Conservation (phyloP, 768 basidiomycete species). For the Strobilomyces dryophilus region DNA sequence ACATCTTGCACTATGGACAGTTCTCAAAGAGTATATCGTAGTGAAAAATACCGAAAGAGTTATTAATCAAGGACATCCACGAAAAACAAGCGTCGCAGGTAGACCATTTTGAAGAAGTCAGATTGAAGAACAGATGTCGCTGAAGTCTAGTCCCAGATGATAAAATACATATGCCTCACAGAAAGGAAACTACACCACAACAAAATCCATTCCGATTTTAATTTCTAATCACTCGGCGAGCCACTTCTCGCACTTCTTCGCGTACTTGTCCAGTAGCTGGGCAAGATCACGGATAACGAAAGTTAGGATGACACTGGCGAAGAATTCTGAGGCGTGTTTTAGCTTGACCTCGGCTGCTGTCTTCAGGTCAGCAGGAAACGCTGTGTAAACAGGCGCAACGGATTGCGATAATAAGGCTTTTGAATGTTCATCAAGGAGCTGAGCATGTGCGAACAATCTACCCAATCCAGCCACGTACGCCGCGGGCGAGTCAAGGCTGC, state of each 20-base stretch:
- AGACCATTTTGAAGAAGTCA: constrained; percentile 14
- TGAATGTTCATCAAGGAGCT: constrained; percentile 85
- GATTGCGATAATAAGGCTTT: constrained; percentile 65
- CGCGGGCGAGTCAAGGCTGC: constrained; percentile 83
- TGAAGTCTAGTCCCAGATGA: constrained; percentile 33
- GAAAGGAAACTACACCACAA: constrained; percentile 25
- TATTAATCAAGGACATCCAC: constrained; percentile 6
- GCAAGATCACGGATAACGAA: constrained; percentile 89
- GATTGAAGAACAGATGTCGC: constrained; percentile 29
- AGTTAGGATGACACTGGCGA: constrained; percentile 80
- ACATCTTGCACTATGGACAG: constrained; percentile 16
- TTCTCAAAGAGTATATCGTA: constrained; percentile 25
- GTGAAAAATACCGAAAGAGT: constrained; percentile 17
- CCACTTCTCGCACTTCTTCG: constrained; percentile 92
- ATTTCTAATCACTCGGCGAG: constrained; percentile 60
- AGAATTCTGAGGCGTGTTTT: constrained; percentile 85
- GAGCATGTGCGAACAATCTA: constrained; percentile 67
- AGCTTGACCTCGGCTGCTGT: constrained; percentile 67
- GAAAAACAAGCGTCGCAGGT: constrained; percentile 14
- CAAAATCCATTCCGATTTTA: constrained; percentile 17
- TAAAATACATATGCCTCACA: constrained; percentile 32
- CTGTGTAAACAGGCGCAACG: constrained; percentile 66
- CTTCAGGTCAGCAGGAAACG: constrained; percentile 63
- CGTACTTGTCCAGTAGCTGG: constrained; percentile 86
- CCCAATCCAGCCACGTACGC: constrained; percentile 75